Percentiles rank a stretch among this genome's conserved stretches.
Evolutionary conservation across 2,329 filamentous ascomycete species (phyloP).

Genomic region (Hypoxylon sp.): DNA sequence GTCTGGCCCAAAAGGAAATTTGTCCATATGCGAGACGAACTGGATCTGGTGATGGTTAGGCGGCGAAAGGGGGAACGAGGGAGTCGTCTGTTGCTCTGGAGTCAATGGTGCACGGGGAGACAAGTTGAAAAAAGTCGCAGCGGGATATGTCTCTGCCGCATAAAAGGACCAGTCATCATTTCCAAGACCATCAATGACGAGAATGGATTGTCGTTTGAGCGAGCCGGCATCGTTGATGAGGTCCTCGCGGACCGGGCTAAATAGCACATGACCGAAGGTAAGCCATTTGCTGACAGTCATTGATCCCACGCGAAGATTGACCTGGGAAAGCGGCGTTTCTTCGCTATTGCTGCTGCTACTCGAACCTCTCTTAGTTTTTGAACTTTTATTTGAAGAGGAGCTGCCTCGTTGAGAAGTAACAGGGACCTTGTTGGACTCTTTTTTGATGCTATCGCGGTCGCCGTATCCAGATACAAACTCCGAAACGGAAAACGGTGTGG

Average conservation of each 20-base stretch:
- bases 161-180: constrained; percentile 92
- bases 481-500: constrained; percentile 61
- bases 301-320: constrained; percentile 83
- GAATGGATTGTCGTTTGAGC: constrained; percentile 73
- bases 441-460: constrained; percentile 55
- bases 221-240: constrained; percentile 67
- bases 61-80: constrained; percentile 69
- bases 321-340: constrained; percentile 75
- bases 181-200: constrained; percentile 87
- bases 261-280: constrained; percentile 85
- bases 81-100: constrained; percentile 59
- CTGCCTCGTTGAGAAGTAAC: constrained; percentile 50
- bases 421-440: constrained; percentile 36
- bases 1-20: constrained; percentile 81
- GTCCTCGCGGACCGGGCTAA: constrained; percentile 83
- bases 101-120: constrained; percentile 70
- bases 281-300: constrained; percentile 92
- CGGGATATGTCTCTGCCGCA: constrained; percentile 83
- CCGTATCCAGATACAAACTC: constrained; percentile 61
- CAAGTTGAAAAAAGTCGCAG: constrained; percentile 82
- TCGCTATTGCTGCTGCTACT: constrained; percentile 65
- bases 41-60: constrained; percentile 83
- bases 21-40: constrained; percentile 72
- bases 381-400: constrained; percentile 53
- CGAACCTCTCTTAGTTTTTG: constrained; percentile 58